Percentiles rank a stretch among this genome's conserved stretches.
Conservation (phyloP, 225 moss, liverwort and hornwort genomes). For the Sphagnum tenellum region DNA sequence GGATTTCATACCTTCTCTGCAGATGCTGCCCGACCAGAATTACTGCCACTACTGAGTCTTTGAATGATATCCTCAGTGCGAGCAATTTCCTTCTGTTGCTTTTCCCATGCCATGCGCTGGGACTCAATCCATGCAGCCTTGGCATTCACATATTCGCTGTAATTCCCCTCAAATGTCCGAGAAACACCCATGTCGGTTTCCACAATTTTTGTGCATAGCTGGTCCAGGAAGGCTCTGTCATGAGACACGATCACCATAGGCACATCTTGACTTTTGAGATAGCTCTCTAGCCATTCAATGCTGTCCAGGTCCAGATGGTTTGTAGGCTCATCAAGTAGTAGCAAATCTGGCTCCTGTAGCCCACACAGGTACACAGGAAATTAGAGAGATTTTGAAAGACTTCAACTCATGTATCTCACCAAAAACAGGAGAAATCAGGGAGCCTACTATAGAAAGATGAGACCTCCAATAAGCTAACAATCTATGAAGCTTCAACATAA, state of each 20-base stretch:
- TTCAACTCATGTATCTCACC: too few species aligned
- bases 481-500: too few species aligned
- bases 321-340: conserved; percentile 89
- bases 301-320: conserved; percentile 95
- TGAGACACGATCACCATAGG: conserved; percentile 97
- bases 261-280: conserved; percentile 86
- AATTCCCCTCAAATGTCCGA: conserved; percentile 83
- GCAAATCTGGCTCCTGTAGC: conserved; percentile 72
- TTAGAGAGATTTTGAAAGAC: neutral
- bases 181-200: conserved; percentile 99
- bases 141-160: conserved; percentile 69
- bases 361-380: too few species aligned
- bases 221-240: conserved; percentile 91
- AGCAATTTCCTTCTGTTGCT: conserved; percentile 92
- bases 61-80: conserved; percentile 87
- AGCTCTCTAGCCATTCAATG: conserved; percentile 92
- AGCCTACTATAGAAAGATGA: too few species aligned
- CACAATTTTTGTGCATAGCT: conserved; percentile 93
- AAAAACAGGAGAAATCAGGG: too few species aligned
- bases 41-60: conserved; percentile 85
- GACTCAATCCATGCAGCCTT: conserved; percentile 79
- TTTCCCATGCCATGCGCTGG: conserved; percentile 93
- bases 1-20: conserved; percentile 56
- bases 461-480: too few species aligned
- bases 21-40: conserved; percentile 87